Evolutionary conservation across 225 moss, liverwort and hornwort genomes (phyloP).

Genomic region (Marchantia paleacea): DNA sequence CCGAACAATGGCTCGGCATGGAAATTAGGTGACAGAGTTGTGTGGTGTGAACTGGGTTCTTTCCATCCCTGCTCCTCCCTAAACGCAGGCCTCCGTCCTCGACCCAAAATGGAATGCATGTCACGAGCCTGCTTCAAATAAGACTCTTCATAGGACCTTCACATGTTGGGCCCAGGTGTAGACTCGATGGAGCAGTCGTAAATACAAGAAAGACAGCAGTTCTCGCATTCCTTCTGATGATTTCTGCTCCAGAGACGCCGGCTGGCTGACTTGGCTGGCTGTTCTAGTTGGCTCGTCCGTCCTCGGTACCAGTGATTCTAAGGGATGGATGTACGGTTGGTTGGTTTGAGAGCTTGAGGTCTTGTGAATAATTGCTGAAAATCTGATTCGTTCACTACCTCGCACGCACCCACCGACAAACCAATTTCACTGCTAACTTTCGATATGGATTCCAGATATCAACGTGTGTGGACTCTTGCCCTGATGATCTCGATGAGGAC

Average conservation of each 20-base stretch:
- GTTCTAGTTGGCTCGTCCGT: neutral
- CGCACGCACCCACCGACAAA: neutral
- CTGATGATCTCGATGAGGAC: slow-evolving; percentile 1
- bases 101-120: slow-evolving; percentile 26
- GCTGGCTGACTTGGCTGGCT: neutral
- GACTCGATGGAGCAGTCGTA: neutral
- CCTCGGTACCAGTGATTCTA: slow-evolving; percentile 2
- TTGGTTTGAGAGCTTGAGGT: neutral
- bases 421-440: neutral
- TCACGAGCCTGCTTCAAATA: slow-evolving; percentile 16
- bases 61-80: slow-evolving; percentile 15
- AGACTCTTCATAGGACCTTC: neutral
- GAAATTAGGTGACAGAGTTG: slow-evolving; percentile 17
- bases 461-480: neutral
- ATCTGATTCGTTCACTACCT: neutral
- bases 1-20: slow-evolving; percentile 13
- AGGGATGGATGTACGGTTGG: neutral
- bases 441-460: neutral
- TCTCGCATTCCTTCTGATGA: neutral
- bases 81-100: slow-evolving; percentile 10
- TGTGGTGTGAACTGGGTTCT: slow-evolving; percentile 2
- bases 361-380: neutral
- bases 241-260: neutral
- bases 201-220: neutral
- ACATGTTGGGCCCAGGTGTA: neutral